Conservation (phyloP, 108 stramenopile species). For the Nitzschia sp. region DNA sequence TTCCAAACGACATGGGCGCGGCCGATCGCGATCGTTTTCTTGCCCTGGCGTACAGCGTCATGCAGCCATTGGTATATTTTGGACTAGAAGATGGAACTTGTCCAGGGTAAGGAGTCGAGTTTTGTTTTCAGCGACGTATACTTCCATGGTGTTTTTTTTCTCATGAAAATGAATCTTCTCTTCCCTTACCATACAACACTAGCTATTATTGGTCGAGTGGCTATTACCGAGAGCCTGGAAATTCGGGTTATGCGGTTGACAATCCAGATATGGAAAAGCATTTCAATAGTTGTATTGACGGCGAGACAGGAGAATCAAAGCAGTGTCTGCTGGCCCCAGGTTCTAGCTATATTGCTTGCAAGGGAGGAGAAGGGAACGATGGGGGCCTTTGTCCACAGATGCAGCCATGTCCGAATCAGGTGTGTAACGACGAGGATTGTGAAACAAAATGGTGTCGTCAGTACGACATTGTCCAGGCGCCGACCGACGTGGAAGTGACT, state of each 20-base stretch:
- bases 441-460: conserved; percentile 15
- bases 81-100: conserved; percentile 44
- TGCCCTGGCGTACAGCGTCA: conserved; percentile 15
- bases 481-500: not conserved
- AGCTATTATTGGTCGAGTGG: conserved; percentile 18
- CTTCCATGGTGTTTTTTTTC: too few species aligned
- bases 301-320: conserved; percentile 5
- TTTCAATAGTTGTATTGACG: conserved; percentile 28
- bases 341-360: conserved; percentile 22
- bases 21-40: conserved; percentile 34
- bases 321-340: conserved; percentile 24
- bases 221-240: conserved; percentile 40
- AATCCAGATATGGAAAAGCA: conserved; percentile 30
- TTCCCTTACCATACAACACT: not conserved
- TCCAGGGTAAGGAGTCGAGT: conserved; percentile 21
- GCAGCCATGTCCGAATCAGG: conserved; percentile 11
- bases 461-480: not conserved
- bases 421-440: not conserved
- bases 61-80: conserved; percentile 14
- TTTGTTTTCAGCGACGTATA: too few species aligned
- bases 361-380: not conserved
- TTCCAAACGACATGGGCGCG: conserved; percentile 31
- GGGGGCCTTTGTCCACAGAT: conserved; percentile 22
- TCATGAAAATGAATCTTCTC: not conserved
- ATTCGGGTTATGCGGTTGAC: conserved; percentile 26